These are phyloP conservation scores for Lathyrus aphaca DNA, from an alignment of 306 rosid genomes.

Conservation along the genomic window DNA sequence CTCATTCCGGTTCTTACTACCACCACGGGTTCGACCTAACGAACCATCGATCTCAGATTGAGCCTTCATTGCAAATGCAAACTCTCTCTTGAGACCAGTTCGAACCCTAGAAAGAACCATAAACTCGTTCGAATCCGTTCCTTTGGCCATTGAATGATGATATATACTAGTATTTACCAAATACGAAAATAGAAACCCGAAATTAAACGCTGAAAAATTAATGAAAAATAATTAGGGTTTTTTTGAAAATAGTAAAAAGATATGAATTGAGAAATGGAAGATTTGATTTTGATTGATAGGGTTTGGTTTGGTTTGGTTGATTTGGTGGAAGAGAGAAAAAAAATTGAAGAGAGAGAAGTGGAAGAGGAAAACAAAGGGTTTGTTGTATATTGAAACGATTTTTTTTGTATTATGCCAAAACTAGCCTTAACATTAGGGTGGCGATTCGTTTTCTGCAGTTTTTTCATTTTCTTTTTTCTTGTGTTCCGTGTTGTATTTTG, in stretches of 20 bases:
- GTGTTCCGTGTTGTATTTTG: slow-evolving; percentile 9
- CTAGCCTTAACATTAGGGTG: slow-evolving; percentile 34
- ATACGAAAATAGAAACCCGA: background rate
- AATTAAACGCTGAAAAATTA: background rate
- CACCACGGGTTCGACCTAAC: slow-evolving; percentile 42
- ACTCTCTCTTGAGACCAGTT: slow-evolving; percentile 49
- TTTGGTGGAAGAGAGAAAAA: slow-evolving; percentile 17
- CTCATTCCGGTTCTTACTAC: slow-evolving; percentile 35
- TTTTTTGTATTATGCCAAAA: slow-evolving; percentile 27
- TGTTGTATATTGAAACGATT: background rate
- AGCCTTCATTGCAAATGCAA: slow-evolving; percentile 50
- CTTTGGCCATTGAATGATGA: slow-evolving; percentile 69
- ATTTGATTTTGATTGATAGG: slow-evolving; percentile 5
- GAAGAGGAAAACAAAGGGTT: no score
- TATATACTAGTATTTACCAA: background rate
- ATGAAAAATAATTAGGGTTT: slow-evolving; percentile 1
- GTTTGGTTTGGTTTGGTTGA: background rate
- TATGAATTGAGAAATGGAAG: background rate
- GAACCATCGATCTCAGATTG: slow-evolving; percentile 47
- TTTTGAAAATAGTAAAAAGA: background rate
- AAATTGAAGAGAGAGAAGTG: no score
- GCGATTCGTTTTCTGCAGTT: slow-evolving; percentile 37
- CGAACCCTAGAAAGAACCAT: slow-evolving; percentile 70
- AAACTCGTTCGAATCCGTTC: slow-evolving; percentile 72
- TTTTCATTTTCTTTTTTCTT: slow-evolving; percentile 33